Evolutionary conservation across 1,284 basidiomycete species (phyloP), one percentile per base, ranked within the genome.

Genomic region (Ceratobasidium sp.): DNA sequence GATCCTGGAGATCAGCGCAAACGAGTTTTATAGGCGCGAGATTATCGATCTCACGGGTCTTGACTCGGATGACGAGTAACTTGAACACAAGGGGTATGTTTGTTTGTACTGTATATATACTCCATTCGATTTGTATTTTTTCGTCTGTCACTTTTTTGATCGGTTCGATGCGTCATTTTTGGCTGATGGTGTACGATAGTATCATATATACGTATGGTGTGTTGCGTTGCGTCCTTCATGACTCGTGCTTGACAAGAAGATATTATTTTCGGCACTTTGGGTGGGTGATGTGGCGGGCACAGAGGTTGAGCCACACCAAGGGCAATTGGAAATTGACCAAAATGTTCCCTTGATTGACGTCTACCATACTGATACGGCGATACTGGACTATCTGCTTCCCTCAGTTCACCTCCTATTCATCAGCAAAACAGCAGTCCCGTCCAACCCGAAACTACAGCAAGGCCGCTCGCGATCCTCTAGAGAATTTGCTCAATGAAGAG

Each of bases 11-110:
- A 58, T 69, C 29, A 69, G n/a, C 53, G 53, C 66, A 6, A 22
- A 48, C 24, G 66, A 69, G 13, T 69, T 69, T 69, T 69, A 69
- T 14, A 37, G 66, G 41, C 34, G 53, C 13, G 66, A 69, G 6
- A 39, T 58, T 27, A 48, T 69, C 6, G 66, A 69, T 34, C 53
- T 69, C 16, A 69, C 66, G 4, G 66, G 53, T 4, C 37, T 69
- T 16, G 66, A 69, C 24, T 69, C 66, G n/a, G 66, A 69, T 16
- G 49, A 53, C 24, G 49, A 66, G 27, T 65, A 51, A 6, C 24
- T 5, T 19, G 5, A 58, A 2, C 24, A 27, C 29, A 27, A 27
- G 11, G 27, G 11, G 54, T 58, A 58, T 34, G 27, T 58, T 13
- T 56, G 54, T 16, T 34, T 16, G 27, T 58, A 5, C 14, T 14